Conservation (phyloP, 352 stramenopile species). For the Phytophthora macrochlamydospora region DNA sequence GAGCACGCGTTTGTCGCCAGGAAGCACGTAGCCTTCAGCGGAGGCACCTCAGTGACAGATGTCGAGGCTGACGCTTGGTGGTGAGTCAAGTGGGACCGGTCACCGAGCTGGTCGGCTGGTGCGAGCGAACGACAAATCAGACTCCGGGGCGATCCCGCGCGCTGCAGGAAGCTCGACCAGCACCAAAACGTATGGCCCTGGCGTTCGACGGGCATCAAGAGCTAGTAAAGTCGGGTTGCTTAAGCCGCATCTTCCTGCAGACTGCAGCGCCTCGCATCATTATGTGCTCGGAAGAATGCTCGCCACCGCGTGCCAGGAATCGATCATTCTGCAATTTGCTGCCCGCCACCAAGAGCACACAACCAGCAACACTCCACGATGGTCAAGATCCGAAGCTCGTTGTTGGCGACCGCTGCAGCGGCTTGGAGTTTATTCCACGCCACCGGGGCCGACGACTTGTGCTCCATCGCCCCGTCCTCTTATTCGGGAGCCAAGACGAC, state of each 20-base stretch:
- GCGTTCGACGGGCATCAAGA: constrained; percentile 8
- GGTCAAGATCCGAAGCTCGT: constrained; percentile 22
- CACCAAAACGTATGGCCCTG: background rate
- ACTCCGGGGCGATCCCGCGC: background rate
- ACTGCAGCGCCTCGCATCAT: background rate
- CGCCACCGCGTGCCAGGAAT: background rate
- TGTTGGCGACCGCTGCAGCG: constrained; percentile 16
- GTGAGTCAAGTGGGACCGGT: constrained; percentile 29
- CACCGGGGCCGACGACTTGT: constrained; percentile 34
- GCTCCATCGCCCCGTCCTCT: constrained; percentile 38
- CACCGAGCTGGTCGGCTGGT: constrained; percentile 3
- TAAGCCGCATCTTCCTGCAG: constrained; percentile 16
- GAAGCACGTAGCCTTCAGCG: no score
- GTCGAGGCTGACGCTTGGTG: constrained; percentile 7
- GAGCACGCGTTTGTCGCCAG: no score
- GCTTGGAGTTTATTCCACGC: constrained; percentile 14
- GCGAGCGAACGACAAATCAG: constrained; percentile 28
- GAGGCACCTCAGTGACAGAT: constrained; percentile 26
- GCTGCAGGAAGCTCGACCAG: background rate
- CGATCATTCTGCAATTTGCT: constrained; percentile 38
- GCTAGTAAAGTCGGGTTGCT: constrained; percentile 5
- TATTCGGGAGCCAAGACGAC: constrained; percentile 40
- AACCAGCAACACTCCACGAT: constrained; percentile 7
- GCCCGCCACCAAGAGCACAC: constrained; percentile 3
- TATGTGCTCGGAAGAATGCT: background rate